Conservation (phyloP, 2,329 filamentous ascomycete genomes). For the Hirsutella rhossiliensis region DNA sequence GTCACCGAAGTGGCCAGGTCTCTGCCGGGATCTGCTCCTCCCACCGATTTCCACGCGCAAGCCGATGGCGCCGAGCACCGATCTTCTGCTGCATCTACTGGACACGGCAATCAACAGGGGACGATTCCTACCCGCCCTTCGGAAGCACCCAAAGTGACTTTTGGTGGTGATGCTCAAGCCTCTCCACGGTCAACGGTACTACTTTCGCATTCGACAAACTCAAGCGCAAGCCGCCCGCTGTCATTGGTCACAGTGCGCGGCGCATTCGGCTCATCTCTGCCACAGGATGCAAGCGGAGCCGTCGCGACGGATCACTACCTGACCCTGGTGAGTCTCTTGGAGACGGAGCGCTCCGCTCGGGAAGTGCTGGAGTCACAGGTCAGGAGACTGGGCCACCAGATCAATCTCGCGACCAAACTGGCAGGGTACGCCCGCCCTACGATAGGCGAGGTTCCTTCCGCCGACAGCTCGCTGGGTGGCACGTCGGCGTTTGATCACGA, state of each 20-base stretch:
- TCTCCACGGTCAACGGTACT: constrained; percentile 19
- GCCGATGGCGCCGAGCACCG: constrained; percentile 6
- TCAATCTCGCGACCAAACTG: constrained; percentile 34
- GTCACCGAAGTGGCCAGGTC: constrained; percentile 37
- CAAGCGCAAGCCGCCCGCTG: constrained; percentile 23
- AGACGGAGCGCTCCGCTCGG: constrained; percentile 44
- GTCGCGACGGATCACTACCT: constrained; percentile 35
- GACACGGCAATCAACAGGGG: too few species aligned
- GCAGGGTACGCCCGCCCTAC: constrained; percentile 8
- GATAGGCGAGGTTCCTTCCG: constrained; percentile 17
- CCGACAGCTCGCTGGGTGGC: constrained; percentile 22
- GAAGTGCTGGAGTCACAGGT: constrained; percentile 44
- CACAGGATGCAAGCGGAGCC: constrained; percentile 16
- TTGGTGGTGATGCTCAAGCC: constrained; percentile 22
- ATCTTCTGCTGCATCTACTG: not conserved
- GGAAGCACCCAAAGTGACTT: constrained; percentile 27
- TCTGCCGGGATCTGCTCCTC: constrained; percentile 22
- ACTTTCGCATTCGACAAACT: constrained; percentile 3
- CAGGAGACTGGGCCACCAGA: constrained; percentile 34
- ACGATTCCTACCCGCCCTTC: too few species aligned
- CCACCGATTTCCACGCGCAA: not conserved
- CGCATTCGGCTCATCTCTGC: constrained; percentile 24
- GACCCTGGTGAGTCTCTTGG: constrained; percentile 37
- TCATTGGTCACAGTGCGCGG: constrained; percentile 37
- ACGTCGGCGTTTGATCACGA: constrained; percentile 31